Evolutionary conservation across 2,329 filamentous ascomycete genomes (phyloP).

Genomic region (Clonostachys rhizophaga): DNA sequence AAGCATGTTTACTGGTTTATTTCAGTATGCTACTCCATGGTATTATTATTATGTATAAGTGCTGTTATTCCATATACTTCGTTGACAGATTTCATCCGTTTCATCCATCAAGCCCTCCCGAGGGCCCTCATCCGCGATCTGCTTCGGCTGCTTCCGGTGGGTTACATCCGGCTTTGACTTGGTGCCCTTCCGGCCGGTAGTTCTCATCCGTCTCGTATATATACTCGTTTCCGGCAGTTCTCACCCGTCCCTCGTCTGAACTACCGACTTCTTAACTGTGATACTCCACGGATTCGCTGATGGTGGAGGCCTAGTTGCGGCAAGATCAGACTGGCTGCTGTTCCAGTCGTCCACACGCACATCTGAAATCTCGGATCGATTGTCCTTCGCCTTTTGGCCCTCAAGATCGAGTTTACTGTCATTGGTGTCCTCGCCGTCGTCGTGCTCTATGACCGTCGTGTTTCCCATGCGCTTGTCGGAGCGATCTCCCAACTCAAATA

Average conservation of each 20-base stretch:
- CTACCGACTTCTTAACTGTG: slow-evolving; percentile 13
- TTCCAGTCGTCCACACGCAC: slow-evolving; percentile 10
- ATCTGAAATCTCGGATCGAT: slow-evolving; percentile 3
- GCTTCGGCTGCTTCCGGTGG: too few relatives aligned
- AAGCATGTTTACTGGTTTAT: too few relatives aligned
- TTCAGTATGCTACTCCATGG: too few relatives aligned
- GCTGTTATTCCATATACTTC: too few relatives aligned
- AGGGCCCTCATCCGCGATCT: too few relatives aligned
- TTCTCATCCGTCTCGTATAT: too few relatives aligned
- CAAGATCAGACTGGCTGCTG: slow-evolving; percentile 12
- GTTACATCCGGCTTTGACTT: too few relatives aligned
- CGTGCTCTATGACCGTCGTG: slow-evolving; percentile 14
- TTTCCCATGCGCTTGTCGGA: slow-evolving; percentile 8
- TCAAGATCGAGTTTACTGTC: neutral
- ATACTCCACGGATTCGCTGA: slow-evolving; percentile 9
- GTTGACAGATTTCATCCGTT: too few relatives aligned
- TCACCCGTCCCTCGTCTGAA: slow-evolving; percentile 8
- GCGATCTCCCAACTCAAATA: slow-evolving; percentile 6
- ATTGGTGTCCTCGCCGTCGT: neutral
- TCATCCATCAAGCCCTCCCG: too few relatives aligned
- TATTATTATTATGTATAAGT: too few relatives aligned
- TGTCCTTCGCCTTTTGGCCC: slow-evolving; percentile 3
- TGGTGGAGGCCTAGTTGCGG: neutral
- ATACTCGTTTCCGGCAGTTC: too few relatives aligned
- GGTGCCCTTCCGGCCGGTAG: too few relatives aligned